phyloP scores from a whole-genome alignment of 257 asterid genomes.

The Penstemon davidsonii region DNA sequence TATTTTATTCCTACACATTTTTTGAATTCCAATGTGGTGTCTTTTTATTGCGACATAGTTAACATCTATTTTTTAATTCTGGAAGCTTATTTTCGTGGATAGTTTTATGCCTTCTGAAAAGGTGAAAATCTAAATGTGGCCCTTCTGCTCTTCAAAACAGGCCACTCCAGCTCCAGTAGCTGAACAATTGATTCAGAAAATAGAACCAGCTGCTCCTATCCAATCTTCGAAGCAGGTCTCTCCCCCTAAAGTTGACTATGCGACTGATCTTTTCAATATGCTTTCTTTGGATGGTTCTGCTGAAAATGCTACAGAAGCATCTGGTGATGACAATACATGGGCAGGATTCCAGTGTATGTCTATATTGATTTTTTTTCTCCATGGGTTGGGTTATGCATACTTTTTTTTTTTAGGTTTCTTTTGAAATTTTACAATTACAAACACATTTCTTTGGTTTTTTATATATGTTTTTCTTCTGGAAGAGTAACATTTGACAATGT shows the following conservation, averaged over 20 bases:
- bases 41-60: slow-evolving; percentile 13
- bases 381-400: slow-evolving; percentile 7
- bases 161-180: slow-evolving; percentile 57
- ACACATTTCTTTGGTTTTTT: background rate
- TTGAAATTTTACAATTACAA: background rate
- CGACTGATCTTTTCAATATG: slow-evolving; percentile 89
- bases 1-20: background rate
- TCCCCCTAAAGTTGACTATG: slow-evolving; percentile 80
- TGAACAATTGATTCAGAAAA: slow-evolving; percentile 48
- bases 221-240: slow-evolving; percentile 52
- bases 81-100: slow-evolving; percentile 37
- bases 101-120: slow-evolving; percentile 17
- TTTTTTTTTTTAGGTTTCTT: background rate
- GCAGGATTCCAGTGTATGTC: slow-evolving; percentile 93
- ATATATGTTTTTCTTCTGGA: slow-evolving; percentile 8
- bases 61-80: slow-evolving; percentile 1
- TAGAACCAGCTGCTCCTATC: slow-evolving; percentile 49
- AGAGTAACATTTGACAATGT: slow-evolving; percentile 27
- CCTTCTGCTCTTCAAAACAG: slow-evolving; percentile 54
- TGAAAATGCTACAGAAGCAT: slow-evolving; percentile 55
- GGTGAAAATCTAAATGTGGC: slow-evolving; percentile 12
- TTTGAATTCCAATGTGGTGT: slow-evolving; percentile 9
- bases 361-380: slow-evolving; percentile 17
- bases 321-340: slow-evolving; percentile 80
- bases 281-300: slow-evolving; percentile 69